These are phyloP conservation scores for Eimeria tenella DNA, from an alignment of 169 alveolate genomes.

Conservation along the genomic window DNA sequence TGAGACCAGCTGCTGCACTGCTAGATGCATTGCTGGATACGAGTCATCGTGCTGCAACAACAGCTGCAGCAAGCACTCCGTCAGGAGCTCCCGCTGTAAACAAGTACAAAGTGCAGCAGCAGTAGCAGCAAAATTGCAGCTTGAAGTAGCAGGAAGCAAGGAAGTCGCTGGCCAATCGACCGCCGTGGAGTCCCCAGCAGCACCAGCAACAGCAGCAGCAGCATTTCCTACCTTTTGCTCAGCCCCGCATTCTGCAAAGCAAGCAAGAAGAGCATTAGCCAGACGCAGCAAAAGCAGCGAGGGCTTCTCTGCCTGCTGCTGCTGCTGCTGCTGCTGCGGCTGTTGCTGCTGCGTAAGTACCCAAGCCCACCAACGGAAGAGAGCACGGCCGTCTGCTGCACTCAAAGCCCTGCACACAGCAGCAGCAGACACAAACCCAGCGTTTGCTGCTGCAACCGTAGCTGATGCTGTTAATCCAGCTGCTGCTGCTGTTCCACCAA, in stretches of 20 bases:
- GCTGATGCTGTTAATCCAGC: not conserved
- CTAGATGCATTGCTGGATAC: conserved; percentile 27
- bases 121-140: not conserved
- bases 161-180: not conserved
- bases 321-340: conserved; percentile 12
- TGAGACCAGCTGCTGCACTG: conserved; percentile 41
- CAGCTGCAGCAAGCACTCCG: conserved; percentile 67
- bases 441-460: not conserved
- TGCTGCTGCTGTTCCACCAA: conserved; percentile 6
- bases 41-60: conserved; percentile 44
- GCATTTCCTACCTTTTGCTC: not conserved
- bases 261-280: not conserved
- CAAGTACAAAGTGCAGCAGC: not conserved
- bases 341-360: conserved; percentile 39
- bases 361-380: conserved; percentile 16
- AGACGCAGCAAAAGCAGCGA: conserved; percentile 7
- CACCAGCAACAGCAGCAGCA: not conserved
- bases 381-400: conserved; percentile 41
- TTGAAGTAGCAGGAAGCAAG: not conserved
- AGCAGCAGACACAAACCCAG: not conserved
- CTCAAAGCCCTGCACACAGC: conserved; percentile 50
- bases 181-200: not conserved
- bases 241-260: not conserved
- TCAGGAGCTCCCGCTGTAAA: conserved; percentile 43
- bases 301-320: not conserved